Evolutionary conservation across 768 basidiomycete genomes (phyloP).

Genomic region (Phanerochaete sordida): DNA sequence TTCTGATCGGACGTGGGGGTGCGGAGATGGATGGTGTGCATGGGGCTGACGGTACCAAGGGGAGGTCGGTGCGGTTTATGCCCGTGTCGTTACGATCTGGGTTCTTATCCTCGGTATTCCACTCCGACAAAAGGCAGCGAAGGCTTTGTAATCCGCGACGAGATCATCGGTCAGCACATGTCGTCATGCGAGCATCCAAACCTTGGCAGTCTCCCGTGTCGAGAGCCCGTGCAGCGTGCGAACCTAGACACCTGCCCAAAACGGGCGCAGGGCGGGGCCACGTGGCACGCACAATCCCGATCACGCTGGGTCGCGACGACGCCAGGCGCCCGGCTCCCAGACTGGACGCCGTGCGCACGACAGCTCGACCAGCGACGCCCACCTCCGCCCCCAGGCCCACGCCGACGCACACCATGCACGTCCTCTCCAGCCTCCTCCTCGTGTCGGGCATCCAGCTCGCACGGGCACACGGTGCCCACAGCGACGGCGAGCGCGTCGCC

Average conservation of each 20-base stretch:
- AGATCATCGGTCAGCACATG: background rate
- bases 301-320: slow-evolving; percentile 1
- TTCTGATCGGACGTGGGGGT: too few species aligned
- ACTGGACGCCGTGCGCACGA: background rate
- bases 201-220: background rate
- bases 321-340: slow-evolving; percentile 4
- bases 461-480: slow-evolving; percentile 62
- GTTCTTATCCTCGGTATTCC: background rate
- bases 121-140: background rate
- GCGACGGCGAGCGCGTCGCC: slow-evolving; percentile 38
- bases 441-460: slow-evolving; percentile 29
- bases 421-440: slow-evolving; percentile 39
- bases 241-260: slow-evolving; percentile 3
- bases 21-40: too few species aligned
- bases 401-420: slow-evolving; percentile 38
- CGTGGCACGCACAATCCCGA: background rate
- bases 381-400: background rate
- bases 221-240: background rate
- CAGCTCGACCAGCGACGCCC: background rate
- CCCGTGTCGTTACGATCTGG: background rate
- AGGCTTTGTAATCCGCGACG: background rate
- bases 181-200: background rate
- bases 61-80: too few species aligned
- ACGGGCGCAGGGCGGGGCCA: background rate
- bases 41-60: too few species aligned